phyloP scores from a whole-genome alignment of 2,329 filamentous ascomycete genomes.

The Colletotrichum truncatum region DNA sequence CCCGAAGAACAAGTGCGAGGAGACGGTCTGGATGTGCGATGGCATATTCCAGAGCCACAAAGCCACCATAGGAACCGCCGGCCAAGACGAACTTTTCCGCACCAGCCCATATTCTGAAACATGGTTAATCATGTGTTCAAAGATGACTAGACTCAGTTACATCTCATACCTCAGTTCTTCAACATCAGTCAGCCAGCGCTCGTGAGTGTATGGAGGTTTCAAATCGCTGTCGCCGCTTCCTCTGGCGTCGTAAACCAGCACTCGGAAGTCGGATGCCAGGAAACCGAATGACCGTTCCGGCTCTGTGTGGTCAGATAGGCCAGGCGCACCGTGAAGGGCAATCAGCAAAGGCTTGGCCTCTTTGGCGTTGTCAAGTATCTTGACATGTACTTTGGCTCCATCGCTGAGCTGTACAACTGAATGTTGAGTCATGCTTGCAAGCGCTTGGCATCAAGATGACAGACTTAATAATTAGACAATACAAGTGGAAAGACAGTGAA shows the following conservation, averaged over 20 bases:
- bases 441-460: too few relatives aligned
- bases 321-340: constrained; percentile 35
- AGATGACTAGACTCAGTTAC: not conserved
- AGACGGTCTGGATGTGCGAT: constrained; percentile 32
- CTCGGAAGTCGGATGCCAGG: constrained; percentile 30
- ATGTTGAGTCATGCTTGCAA: not conserved
- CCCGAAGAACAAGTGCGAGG: constrained; percentile 33
- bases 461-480: too few relatives aligned
- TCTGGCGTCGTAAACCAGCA: constrained; percentile 36
- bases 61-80: constrained; percentile 36
- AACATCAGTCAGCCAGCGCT: constrained; percentile 35
- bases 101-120: constrained; percentile 31
- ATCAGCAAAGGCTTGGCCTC: constrained; percentile 33
- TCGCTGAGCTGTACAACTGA: constrained; percentile 28
- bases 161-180: constrained; percentile 35
- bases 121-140: not conserved
- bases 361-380: constrained; percentile 29
- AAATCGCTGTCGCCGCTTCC: constrained; percentile 36
- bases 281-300: constrained; percentile 32
- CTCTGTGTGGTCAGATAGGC: constrained; percentile 34
- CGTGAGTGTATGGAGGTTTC: constrained; percentile 35
- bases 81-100: constrained; percentile 34
- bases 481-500: too few relatives aligned
- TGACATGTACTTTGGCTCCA: constrained; percentile 31
- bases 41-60: constrained; percentile 34